phyloP scores from a whole-genome alignment of 257 asterid genomes.

The Lithospermum erythrorhizon region DNA sequence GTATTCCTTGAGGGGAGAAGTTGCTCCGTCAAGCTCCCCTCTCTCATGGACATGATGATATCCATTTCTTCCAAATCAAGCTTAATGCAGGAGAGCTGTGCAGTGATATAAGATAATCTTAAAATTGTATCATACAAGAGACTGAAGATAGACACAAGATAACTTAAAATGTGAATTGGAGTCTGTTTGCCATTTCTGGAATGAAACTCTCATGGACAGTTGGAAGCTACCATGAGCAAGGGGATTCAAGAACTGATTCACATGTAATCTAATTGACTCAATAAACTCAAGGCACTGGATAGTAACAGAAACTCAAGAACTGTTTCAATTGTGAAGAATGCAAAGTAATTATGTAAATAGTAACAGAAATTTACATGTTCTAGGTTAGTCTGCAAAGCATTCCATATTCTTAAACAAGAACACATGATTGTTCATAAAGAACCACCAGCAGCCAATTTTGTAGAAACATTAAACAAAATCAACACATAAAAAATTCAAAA shows the following conservation, averaged over 20 bases:
- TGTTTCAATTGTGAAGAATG: neutral
- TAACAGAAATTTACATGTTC: too few species aligned
- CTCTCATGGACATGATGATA: neutral
- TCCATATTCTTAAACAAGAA: too few species aligned
- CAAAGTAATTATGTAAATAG: too few species aligned
- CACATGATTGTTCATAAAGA: neutral
- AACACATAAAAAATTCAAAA: neutral
- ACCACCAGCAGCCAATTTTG: neutral
- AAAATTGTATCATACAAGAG: neutral
- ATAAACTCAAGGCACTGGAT: too few species aligned
- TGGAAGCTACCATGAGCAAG: too few species aligned
- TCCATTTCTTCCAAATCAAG: conserved; percentile 6
- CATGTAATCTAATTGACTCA: too few species aligned
- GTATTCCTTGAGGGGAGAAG: conserved; percentile 15
- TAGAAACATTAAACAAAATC: neutral
- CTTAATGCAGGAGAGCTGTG: conserved; percentile 11
- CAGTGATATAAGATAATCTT: neutral
- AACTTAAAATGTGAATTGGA: neutral
- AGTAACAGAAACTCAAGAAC: too few species aligned
- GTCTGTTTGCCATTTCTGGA: neutral
- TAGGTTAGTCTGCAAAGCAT: neutral
- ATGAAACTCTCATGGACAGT: too few species aligned
- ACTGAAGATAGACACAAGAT: neutral
- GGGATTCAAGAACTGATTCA: too few species aligned
- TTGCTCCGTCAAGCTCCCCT: conserved; percentile 11